Conservation (phyloP, 345 rosid genomes). For the Eucalyptus grandis region DNA sequence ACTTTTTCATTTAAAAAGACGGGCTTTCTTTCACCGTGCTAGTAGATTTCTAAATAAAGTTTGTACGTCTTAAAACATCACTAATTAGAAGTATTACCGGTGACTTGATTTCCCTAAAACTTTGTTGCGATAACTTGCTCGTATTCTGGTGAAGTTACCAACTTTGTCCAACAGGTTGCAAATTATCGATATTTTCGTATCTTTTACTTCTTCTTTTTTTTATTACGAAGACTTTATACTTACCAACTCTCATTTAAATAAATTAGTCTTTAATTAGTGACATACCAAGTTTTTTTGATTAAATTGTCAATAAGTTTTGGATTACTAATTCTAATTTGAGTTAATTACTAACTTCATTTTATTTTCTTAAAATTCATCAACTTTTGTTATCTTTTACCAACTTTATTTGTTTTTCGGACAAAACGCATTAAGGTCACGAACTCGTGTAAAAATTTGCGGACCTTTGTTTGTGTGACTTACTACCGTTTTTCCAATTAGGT, state of each 20-base stretch:
- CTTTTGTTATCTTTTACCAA: background rate
- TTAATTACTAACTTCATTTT: background rate
- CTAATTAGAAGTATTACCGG: background rate
- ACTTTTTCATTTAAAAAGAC: background rate
- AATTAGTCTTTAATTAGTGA: background rate
- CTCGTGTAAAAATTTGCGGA: background rate
- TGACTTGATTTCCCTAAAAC: background rate
- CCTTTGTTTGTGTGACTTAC: background rate
- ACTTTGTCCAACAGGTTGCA: background rate
- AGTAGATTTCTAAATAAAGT: background rate
- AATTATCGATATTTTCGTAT: background rate
- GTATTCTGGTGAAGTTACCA: background rate
- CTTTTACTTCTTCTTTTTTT: background rate
- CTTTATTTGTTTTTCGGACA: background rate
- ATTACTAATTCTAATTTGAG: background rate
- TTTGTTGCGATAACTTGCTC: background rate
- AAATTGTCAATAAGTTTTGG: background rate
- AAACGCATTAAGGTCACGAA: background rate
- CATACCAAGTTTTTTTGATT: background rate
- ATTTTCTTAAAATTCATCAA: background rate
- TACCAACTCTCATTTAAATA: background rate
- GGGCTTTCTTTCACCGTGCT: background rate
- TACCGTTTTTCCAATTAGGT: background rate
- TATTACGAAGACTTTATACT: background rate
- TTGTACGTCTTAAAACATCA: background rate